Evolutionary conservation across 306 rosid genomes (phyloP).

Genomic region (Prunus mume): DNA sequence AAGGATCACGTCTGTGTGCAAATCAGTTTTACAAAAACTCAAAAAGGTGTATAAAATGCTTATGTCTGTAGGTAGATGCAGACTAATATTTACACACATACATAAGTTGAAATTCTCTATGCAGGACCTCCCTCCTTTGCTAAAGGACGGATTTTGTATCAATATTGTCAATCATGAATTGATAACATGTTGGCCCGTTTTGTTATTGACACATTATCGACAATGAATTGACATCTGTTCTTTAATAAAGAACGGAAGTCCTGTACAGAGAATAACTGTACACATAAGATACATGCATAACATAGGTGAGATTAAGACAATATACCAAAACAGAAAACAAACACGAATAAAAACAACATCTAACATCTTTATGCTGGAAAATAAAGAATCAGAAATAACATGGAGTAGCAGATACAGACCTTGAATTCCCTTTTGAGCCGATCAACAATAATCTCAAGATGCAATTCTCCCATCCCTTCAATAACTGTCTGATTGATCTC

Average conservation of each 20-base stretch:
- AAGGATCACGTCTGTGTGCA: background rate
- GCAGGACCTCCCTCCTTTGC: too few relatives aligned
- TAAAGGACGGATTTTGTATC: too few relatives aligned
- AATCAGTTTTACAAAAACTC: background rate
- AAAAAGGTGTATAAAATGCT: background rate
- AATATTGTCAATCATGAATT: too few relatives aligned
- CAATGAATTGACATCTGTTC: too few relatives aligned
- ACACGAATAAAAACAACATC: background rate
- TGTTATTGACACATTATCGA: too few relatives aligned
- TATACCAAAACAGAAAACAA: background rate
- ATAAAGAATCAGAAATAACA: background rate
- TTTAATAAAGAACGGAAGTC: too few relatives aligned
- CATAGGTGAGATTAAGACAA: background rate
- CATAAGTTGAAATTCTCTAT: too few relatives aligned
- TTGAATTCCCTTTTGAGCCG: slow-evolving; percentile 92
- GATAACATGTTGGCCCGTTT: too few relatives aligned
- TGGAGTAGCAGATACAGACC: slow-evolving; percentile 41
- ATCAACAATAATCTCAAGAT: slow-evolving; percentile 96
- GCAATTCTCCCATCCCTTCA: slow-evolving; percentile 99
- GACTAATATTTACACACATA: background rate
- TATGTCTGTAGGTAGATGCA: background rate
- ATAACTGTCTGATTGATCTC: slow-evolving; percentile 95
- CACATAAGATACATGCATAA: background rate
- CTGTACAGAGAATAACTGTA: background rate
- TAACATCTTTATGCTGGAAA: background rate